Base-by-base conservation (phyloP, 2,329 filamentous ascomycete species). In the Epichloe sylvatica region DNA sequence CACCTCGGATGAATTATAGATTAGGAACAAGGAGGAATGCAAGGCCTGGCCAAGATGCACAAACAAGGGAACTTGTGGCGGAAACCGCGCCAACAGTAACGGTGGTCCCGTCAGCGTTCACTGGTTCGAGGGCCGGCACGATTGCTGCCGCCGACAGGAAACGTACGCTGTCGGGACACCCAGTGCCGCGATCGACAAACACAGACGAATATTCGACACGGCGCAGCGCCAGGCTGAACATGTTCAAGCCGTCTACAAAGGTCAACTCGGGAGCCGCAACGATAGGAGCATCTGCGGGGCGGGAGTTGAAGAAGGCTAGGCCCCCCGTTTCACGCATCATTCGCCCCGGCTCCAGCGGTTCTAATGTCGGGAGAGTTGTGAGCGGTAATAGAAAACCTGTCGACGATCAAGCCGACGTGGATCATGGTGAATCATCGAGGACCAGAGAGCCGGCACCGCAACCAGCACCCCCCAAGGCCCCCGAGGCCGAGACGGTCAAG, bases 131-230 rank as follows among this genome's bases (percentile, higher is more conserved):
- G 33, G 59, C 70, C 50, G 52, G 53, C 15, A 60, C 70, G 17
- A 61, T 71, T 53, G 64, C 73, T 19, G 71, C 69, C 4, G 67
- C 73, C 13, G 86, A 90, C 52, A 80, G 89, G 63, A 97, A 96
- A 69, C 81, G 91, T 57, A 96, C 89, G 1, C 78, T 94, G n/a
- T 95, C 91, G 39, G 91, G 91, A 4, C 87, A 94, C 57, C 77
- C 76, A 13, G 77, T 77, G 45, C 76, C 70, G 62, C 56, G 67
- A 56, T 74, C 70, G 48, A 58, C 64, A 43, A 78, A 76, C 48
- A 64, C 67, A 4, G 76, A 81, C 52, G 84, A 88, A 57, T 76
- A 78, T 39, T 74, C 55, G 8, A 67, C 76, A 55, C 74, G 86
- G 59, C 76, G 86, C 57, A 90, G 86, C 60, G 82, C 83, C 19